phyloP scores from a whole-genome alignment of 768 basidiomycete genomes.

The Leccinum aurantiacum region DNA sequence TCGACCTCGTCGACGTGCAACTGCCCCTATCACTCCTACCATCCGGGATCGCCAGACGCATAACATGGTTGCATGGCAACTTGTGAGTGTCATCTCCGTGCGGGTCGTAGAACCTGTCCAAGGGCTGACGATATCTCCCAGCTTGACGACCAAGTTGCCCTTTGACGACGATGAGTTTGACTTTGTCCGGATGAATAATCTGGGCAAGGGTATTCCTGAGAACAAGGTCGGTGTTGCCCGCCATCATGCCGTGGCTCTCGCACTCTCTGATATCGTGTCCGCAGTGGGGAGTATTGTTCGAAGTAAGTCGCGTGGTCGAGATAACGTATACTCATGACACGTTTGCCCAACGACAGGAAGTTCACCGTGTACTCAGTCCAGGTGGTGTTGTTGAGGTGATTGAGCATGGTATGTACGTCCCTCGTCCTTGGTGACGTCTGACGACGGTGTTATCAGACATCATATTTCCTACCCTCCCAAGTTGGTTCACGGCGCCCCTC shows the following conservation, averaged over 20 bases:
- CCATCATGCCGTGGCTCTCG: background rate
- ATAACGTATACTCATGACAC: slow-evolving; percentile 2
- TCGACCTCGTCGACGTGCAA: slow-evolving; percentile 77
- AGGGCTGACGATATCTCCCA: slow-evolving; percentile 24
- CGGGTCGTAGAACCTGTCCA: background rate
- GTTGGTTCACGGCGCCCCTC: slow-evolving; percentile 75
- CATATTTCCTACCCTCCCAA: slow-evolving; percentile 71
- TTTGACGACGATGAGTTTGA: slow-evolving; percentile 85
- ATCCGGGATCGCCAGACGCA: slow-evolving; percentile 50
- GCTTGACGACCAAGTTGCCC: slow-evolving; percentile 72
- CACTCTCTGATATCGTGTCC: slow-evolving; percentile 6
- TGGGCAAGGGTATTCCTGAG: slow-evolving; percentile 70
- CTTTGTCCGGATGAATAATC: slow-evolving; percentile 68
- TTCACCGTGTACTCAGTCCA: slow-evolving; percentile 66
- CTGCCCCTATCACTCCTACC: slow-evolving; percentile 55
- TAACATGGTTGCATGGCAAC: slow-evolving; percentile 76
- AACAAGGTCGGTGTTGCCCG: slow-evolving; percentile 50
- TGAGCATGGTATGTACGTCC: slow-evolving; percentile 59
- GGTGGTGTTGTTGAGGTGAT: slow-evolving; percentile 70
- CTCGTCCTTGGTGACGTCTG: background rate
- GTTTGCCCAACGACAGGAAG: slow-evolving; percentile 49
- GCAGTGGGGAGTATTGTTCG: slow-evolving; percentile 69
- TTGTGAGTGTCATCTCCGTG: slow-evolving; percentile 49
- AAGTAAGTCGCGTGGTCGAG: slow-evolving; percentile 40
- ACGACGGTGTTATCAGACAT: slow-evolving; percentile 48